Percentiles rank a stretch among this genome's conserved stretches.
phyloP scores from a whole-genome alignment of 805 yeast genomes.

The Wickerhamiella bombiphila region DNA sequence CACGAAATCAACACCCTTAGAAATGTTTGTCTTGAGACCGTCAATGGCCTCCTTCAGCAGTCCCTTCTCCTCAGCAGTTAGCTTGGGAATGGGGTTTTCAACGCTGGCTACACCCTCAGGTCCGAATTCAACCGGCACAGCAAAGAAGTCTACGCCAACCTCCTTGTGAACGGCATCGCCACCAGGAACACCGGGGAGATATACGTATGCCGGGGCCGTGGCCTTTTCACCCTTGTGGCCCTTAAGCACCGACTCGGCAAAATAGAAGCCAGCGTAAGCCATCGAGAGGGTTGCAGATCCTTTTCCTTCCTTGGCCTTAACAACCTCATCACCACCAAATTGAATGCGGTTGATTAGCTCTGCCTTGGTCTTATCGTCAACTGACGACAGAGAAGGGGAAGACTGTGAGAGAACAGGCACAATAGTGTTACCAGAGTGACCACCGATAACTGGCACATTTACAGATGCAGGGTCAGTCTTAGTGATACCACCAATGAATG shows the following conservation, averaged over 20 bases:
- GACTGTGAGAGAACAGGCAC: slow-evolving; percentile 59
- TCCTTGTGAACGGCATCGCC: slow-evolving; percentile 53
- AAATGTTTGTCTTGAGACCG: slow-evolving; percentile 78
- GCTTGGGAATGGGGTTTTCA: slow-evolving; percentile 49
- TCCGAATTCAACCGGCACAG: slow-evolving; percentile 60
- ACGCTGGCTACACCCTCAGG: slow-evolving; percentile 54
- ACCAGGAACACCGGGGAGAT: slow-evolving; percentile 25
- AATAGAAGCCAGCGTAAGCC: slow-evolving; percentile 87
- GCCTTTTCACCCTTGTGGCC: slow-evolving; percentile 28
- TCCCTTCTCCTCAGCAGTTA: slow-evolving; percentile 68
- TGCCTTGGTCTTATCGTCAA: slow-evolving; percentile 29
- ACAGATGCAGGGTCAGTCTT: slow-evolving; percentile 34
- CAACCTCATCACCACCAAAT: slow-evolving; percentile 95
- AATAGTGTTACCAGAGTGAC: slow-evolving; percentile 90
- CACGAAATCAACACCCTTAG: slow-evolving; percentile 80
- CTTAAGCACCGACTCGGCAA: slow-evolving; percentile 44
- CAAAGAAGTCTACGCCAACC: slow-evolving; percentile 65
- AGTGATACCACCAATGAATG: slow-evolving; percentile 49
- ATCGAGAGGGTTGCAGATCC: slow-evolving; percentile 92
- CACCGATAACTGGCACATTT: slow-evolving; percentile 69
- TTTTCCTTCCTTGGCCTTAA: slow-evolving; percentile 82
- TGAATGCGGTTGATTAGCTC: slow-evolving; percentile 77
- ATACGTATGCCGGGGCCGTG: slow-evolving; percentile 34
- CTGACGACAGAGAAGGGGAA: slow-evolving; percentile 25
- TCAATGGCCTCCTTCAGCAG: slow-evolving; percentile 73